Conservation (phyloP, 169 alveolate species). For the Blepharisma undulans region DNA sequence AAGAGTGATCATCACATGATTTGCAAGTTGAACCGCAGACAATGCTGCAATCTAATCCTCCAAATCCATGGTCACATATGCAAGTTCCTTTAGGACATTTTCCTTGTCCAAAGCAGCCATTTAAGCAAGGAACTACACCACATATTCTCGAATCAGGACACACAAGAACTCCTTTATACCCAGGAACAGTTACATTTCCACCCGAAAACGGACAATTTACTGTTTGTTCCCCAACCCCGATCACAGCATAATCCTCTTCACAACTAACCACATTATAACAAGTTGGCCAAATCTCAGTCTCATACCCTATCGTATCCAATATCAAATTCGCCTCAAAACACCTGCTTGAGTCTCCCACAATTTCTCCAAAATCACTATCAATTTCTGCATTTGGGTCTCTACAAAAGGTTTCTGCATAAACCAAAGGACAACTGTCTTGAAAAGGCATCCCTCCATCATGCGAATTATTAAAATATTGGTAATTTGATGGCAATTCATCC, state of each 20-base stretch:
- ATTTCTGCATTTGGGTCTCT: background rate
- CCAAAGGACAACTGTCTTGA: background rate
- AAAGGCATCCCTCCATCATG: background rate
- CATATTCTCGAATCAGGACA: constrained; percentile 44
- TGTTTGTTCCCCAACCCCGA: background rate
- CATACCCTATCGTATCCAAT: background rate
- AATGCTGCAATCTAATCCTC: constrained; percentile 13
- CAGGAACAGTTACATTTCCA: constrained; percentile 16
- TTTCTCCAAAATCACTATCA: background rate
- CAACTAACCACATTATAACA: constrained; percentile 38
- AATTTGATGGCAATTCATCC: background rate
- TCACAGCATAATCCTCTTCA: background rate
- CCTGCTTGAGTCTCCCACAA: background rate
- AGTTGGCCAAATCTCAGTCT: background rate
- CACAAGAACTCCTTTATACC: background rate
- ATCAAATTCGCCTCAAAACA: background rate
- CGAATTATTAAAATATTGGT: background rate
- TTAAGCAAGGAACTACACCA: constrained; percentile 18
- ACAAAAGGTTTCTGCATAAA: background rate
- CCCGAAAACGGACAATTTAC: constrained; percentile 35
- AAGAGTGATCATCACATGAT: background rate
- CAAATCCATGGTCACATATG: constrained; percentile 4
- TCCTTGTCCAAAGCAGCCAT: constrained; percentile 18
- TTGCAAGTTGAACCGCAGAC: background rate
- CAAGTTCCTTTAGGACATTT: constrained; percentile 1